These are phyloP conservation scores for Chlorella vulgaris DNA, from an alignment of 139 green algal genomes.

Conservation along the genomic window DNA sequence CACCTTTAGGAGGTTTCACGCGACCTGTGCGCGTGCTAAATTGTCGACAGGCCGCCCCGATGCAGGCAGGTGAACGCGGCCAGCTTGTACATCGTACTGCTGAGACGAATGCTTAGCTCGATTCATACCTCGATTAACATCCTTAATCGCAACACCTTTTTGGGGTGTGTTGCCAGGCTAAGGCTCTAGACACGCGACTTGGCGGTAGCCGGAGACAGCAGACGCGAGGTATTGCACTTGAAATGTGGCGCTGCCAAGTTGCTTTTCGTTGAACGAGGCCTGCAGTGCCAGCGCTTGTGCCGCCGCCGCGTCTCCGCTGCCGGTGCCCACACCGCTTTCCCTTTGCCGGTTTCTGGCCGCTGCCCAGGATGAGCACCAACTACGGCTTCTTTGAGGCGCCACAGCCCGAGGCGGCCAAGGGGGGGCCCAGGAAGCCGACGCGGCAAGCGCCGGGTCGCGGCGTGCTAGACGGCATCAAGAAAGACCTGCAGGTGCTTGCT, in stretches of 20 bases:
- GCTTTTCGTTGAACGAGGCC: too few species aligned
- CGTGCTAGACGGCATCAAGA: slow-evolving; percentile 19
- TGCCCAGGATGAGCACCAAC: not conserved
- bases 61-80: not conserved
- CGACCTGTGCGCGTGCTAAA: not conserved
- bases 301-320: not conserved
- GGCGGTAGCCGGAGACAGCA: too few species aligned
- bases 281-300: too few species aligned
- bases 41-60: not conserved
- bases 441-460: not conserved
- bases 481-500: slow-evolving; percentile 5
- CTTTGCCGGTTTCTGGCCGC: not conserved
- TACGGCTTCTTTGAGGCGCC: not conserved
- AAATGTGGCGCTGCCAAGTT: too few species aligned
- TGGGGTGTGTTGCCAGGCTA: too few species aligned
- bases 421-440: not conserved
- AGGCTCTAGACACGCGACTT: too few species aligned
- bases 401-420: not conserved
- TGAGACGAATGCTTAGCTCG: too few species aligned
- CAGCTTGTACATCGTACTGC: not conserved
- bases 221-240: too few species aligned
- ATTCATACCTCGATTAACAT: too few species aligned
- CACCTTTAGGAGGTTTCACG: too few species aligned
- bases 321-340: not conserved
- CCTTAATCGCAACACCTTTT: too few species aligned